A percentile compares a stretch with the other conserved stretches of the same genome.
Evolutionary conservation across 2,329 filamentous ascomycete species (phyloP).

Genomic region (Neofusicoccum parvum): DNA sequence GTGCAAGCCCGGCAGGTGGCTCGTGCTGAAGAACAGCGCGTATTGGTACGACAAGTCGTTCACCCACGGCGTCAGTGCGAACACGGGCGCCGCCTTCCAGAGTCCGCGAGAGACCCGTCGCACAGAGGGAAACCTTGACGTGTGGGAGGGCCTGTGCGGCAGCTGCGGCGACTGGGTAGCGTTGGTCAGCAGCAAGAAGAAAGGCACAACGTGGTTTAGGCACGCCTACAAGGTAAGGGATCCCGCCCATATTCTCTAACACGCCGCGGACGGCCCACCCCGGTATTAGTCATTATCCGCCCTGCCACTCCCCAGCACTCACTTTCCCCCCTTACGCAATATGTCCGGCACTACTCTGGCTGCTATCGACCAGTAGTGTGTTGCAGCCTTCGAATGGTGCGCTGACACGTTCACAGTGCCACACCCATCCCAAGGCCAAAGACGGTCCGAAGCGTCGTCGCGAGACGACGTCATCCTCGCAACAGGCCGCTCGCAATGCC

Average conservation of each 20-base stretch:
- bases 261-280: neutral
- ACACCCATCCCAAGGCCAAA: constrained; percentile 47
- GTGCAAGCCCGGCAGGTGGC: constrained; percentile 83
- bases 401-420: constrained; percentile 34
- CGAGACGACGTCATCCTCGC: constrained; percentile 35
- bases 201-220: constrained; percentile 89
- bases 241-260: constrained; percentile 10
- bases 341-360: neutral
- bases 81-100: constrained; percentile 77
- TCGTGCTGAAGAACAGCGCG: constrained; percentile 85
- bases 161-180: constrained; percentile 81
- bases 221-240: constrained; percentile 77
- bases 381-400: neutral
- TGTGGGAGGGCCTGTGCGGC: constrained; percentile 78
- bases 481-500: constrained; percentile 17
- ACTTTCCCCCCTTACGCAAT: neutral
- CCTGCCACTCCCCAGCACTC: neutral
- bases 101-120: constrained; percentile 73
- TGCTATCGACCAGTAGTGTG: neutral
- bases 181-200: constrained; percentile 83
- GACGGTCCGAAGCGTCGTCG: constrained; percentile 46
- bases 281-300: neutral
- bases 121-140: constrained; percentile 78
- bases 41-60: constrained; percentile 96
- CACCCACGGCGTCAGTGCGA: constrained; percentile 81